These are phyloP conservation scores for Zizania latifolia DNA, from an alignment of 176 grass and related monocot genomes.

Conservation along the genomic window DNA sequence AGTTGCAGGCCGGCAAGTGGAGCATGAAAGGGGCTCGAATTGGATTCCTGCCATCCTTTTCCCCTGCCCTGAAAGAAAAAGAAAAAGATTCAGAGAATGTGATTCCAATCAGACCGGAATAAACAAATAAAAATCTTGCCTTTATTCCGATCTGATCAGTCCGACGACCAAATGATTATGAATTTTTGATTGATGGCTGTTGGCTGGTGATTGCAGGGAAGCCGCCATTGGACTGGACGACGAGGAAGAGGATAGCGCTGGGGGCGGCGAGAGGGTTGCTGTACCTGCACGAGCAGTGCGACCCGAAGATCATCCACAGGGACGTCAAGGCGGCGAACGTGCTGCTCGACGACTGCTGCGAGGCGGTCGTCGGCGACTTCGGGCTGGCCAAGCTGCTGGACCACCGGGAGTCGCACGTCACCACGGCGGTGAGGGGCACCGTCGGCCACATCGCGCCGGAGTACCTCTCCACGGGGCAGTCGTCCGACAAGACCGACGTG, in stretches of 20 bases:
- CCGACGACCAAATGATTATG: neutral
- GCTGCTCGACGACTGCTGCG: constrained; percentile 76
- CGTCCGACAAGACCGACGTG: constrained; percentile 89
- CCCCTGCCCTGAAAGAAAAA: constrained; percentile 1
- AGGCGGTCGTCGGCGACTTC: constrained; percentile 87
- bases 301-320: constrained; percentile 97
- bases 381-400: constrained; percentile 92
- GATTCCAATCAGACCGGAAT: constrained; percentile 30
- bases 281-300: constrained; percentile 96
- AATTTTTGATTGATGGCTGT: too few species aligned
- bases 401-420: constrained; percentile 82
- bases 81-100: too few species aligned
- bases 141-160: constrained; percentile 32
- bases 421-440: constrained; percentile 82
- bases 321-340: constrained; percentile 94
- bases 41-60: constrained; percentile 22
- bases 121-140: constrained; percentile 25
- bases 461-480: constrained; percentile 92
- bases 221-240: constrained; percentile 80
- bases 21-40: constrained; percentile 22
- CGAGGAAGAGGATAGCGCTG: constrained; percentile 78
- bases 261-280: constrained; percentile 82
- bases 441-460: constrained; percentile 94
- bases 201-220: constrained; percentile 58
- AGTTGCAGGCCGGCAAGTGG: constrained; percentile 3